Evolutionary conservation across 306 rosid species (phyloP), one percentile per base, ranked within the genome.

Genomic region (Herpetospermum pedunculosum): DNA sequence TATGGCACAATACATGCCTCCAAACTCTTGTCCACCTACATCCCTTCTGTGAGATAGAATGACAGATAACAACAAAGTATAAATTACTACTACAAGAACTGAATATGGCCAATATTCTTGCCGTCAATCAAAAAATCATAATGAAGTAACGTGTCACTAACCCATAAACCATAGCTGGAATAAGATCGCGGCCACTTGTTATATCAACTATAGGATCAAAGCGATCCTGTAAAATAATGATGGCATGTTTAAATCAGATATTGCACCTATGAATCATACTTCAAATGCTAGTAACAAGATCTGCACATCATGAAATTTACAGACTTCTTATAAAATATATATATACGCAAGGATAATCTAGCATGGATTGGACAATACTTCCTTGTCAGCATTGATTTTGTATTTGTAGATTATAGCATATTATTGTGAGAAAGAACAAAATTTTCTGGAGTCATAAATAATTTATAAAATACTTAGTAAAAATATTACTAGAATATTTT

Each of bases 81-180:
- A 62, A 14, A 13, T 55, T 37, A 50, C 46, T 60, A 29, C 72
- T 53, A 25, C 40, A 60, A 35, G 28, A 12, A 77, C 41, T 32
- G 44, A 60, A 37, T 58, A 26, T 62, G 35, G 19, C 43, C 65
- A 62, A 74, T 74, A 49, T 79, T 77, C 41, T 34, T 53, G 65
- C 69, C 52, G 21, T 62, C 25, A 76, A 63, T n/a, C 43, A 74
- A 21, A 10, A 25, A 55, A 5, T 29, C 19, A 19, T 47, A 3
- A 34, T 28, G 34, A 53, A 40, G 58, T 9, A 67, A 50, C 40
- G 38, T 37, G 57, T 57, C 77, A 77, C 85, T 78, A 74, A 94
- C 99, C 97, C 99, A 78, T 91, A 89, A 79, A 94, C 96, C 99
- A 94, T 94, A 75, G 97, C 88, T 1, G 99, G 97, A 70, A 94